phyloP scores from a whole-genome alignment of 1,284 basidiomycete species.

The Cyathus pygmaeus region DNA sequence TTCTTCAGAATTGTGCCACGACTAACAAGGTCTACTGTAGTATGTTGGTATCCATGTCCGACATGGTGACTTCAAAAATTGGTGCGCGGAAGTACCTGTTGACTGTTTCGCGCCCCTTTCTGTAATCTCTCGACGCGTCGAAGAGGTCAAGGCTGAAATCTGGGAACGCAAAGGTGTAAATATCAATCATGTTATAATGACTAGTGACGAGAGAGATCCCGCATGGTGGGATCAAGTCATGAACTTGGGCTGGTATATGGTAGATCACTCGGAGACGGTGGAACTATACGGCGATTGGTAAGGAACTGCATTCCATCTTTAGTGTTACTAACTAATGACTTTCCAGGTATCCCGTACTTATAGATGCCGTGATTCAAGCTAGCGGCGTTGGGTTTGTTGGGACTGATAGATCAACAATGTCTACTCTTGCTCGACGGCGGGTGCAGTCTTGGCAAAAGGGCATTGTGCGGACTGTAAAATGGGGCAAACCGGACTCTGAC shows the following conservation, averaged over 20 bases:
- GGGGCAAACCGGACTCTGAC: slow-evolving; percentile 60
- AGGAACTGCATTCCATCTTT: slow-evolving; percentile 21
- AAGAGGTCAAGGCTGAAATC: slow-evolving; percentile 69
- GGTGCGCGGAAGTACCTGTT: slow-evolving; percentile 55
- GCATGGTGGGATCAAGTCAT: slow-evolving; percentile 74
- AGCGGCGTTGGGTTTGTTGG: slow-evolving; percentile 74
- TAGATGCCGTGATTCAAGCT: slow-evolving; percentile 78
- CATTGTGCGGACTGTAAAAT: slow-evolving; percentile 59
- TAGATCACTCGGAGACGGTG: slow-evolving; percentile 67
- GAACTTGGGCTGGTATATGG: slow-evolving; percentile 65
- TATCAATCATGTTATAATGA: slow-evolving; percentile 71
- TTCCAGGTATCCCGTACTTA: slow-evolving; percentile 69
- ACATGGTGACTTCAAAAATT: slow-evolving; percentile 68
- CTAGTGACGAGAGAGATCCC: slow-evolving; percentile 73
- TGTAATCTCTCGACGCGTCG: slow-evolving; percentile 66
- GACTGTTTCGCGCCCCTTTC: slow-evolving; percentile 68
- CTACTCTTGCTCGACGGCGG: slow-evolving; percentile 66
- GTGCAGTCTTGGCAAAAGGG: slow-evolving; percentile 74
- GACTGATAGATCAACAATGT: slow-evolving; percentile 76
- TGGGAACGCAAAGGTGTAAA: slow-evolving; percentile 57
- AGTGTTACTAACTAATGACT: slow-evolving; percentile 1
- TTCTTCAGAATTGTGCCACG: slow-evolving; percentile 1
- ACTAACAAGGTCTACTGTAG: slow-evolving; percentile 42
- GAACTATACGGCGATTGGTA: slow-evolving; percentile 69
- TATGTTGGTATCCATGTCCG: slow-evolving; percentile 74